These are phyloP conservation scores for Podila verticillata DNA, from an alignment of 192 early-diverging fungal species.

Conservation along the genomic window DNA sequence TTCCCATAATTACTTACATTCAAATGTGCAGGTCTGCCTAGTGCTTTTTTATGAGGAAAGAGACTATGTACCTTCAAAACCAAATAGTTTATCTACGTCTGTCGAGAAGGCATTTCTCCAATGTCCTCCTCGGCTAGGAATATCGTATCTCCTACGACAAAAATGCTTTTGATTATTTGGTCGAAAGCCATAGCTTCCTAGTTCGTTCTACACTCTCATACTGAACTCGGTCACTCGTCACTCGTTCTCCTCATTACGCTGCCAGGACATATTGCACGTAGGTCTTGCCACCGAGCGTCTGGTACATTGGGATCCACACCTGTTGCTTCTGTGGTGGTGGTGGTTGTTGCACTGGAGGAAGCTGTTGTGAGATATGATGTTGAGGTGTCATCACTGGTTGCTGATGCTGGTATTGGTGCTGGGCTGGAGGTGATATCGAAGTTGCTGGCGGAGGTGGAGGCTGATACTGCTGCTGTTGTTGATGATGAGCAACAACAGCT, in stretches of 20 bases:
- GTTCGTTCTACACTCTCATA: too few species aligned
- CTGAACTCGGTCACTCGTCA: too few species aligned
- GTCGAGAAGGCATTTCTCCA: too few species aligned
- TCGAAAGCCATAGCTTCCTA: too few species aligned
- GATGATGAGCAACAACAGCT: slow-evolving; percentile 25
- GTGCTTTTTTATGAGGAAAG: too few species aligned
- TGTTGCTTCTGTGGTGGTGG: slow-evolving; percentile 31
- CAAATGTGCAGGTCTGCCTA: too few species aligned
- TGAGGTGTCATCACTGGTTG: background rate
- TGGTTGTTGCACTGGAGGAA: slow-evolving; percentile 7
- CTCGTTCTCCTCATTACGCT: background rate
- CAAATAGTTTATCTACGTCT: too few species aligned
- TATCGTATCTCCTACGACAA: too few species aligned
- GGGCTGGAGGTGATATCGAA: background rate
- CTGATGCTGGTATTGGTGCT: slow-evolving; percentile 2
- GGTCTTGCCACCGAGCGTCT: slow-evolving; percentile 16
- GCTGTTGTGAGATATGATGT: slow-evolving; percentile 12
- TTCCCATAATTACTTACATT: too few species aligned
- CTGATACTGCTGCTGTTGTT: slow-evolving; percentile 20
- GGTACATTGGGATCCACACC: slow-evolving; percentile 44
- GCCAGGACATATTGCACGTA: slow-evolving; percentile 36
- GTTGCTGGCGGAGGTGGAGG: background rate
- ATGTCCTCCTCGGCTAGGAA: too few species aligned
- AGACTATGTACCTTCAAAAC: too few species aligned
- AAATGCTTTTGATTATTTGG: too few species aligned